These are phyloP conservation scores for Pseudozyma hubeiensis DNA, from an alignment of 1,284 basidiomycete species.

Conservation along the genomic window DNA sequence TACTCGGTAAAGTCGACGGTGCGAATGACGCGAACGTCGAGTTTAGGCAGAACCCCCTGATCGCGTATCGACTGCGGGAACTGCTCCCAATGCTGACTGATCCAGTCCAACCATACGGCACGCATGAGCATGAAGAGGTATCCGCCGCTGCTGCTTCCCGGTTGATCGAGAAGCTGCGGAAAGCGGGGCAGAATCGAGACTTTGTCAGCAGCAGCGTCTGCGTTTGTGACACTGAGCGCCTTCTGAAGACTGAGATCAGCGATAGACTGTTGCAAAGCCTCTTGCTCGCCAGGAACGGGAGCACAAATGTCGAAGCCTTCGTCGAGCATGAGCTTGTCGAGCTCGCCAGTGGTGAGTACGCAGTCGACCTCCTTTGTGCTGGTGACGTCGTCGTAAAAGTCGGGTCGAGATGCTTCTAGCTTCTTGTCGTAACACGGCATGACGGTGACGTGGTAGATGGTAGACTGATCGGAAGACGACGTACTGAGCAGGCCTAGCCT, in stretches of 20 bases:
- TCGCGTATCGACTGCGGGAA: constrained; percentile 18
- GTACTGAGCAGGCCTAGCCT: constrained; percentile 14
- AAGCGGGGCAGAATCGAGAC: constrained; percentile 67
- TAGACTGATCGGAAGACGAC: neutral
- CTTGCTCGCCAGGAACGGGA: constrained; percentile 71
- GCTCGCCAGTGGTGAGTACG: constrained; percentile 95
- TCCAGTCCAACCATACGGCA: constrained; percentile 54
- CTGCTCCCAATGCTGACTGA: constrained; percentile 23
- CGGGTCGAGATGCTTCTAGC: constrained; percentile 86
- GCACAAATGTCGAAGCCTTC: constrained; percentile 81
- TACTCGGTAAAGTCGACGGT: constrained; percentile 76
- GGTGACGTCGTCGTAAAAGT: constrained; percentile 56
- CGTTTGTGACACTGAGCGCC: constrained; percentile 9
- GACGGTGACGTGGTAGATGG: constrained; percentile 87
- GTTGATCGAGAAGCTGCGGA: constrained; percentile 81
- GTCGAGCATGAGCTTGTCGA: constrained; percentile 85
- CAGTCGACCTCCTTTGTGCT: constrained; percentile 89
- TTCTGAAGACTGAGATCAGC: constrained; percentile 28
- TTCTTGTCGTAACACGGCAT: constrained; percentile 99
- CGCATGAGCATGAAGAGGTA: constrained; percentile 77
- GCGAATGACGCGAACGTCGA: constrained; percentile 59
- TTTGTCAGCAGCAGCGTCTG: neutral
- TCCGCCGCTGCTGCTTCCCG: constrained; percentile 90
- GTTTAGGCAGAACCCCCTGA: constrained; percentile 33
- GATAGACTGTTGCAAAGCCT: constrained; percentile 13